Evolutionary conservation across 2,329 filamentous ascomycete genomes (phyloP).

Genomic region (Alternaria metachromatica): DNA sequence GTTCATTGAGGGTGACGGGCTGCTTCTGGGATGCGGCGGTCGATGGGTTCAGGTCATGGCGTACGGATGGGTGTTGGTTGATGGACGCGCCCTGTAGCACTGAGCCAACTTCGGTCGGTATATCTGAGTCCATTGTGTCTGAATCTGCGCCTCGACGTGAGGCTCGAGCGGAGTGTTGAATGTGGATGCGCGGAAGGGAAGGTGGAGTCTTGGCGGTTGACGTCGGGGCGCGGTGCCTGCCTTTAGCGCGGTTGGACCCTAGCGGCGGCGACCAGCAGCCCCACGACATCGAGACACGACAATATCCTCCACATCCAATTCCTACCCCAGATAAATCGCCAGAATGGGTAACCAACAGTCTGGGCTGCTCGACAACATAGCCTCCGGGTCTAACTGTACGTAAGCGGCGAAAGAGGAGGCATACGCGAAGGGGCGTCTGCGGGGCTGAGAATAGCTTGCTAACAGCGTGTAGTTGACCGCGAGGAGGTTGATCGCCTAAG

Average conservation of each 20-base stretch:
- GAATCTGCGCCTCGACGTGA: background rate
- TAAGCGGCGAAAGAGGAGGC: slow-evolving; percentile 20
- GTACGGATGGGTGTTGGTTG: slow-evolving; percentile 72
- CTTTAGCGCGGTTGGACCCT: slow-evolving; percentile 23
- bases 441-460: slow-evolving; percentile 39
- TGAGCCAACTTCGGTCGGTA: slow-evolving; percentile 73
- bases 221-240: slow-evolving; percentile 25
- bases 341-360: slow-evolving; percentile 64
- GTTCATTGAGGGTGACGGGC: slow-evolving; percentile 58
- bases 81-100: slow-evolving; percentile 83
- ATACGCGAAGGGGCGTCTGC: slow-evolving; percentile 29
- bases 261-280: slow-evolving; percentile 19
- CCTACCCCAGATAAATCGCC: slow-evolving; percentile 27
- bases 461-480: slow-evolving; percentile 74
- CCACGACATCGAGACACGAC: slow-evolving; percentile 28
- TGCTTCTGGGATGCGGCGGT: slow-evolving; percentile 73
- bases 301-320: slow-evolving; percentile 20
- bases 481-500: slow-evolving; percentile 95
- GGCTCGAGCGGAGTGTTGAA: background rate
- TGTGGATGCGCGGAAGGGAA: slow-evolving; percentile 16
- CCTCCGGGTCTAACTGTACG: slow-evolving; percentile 94
- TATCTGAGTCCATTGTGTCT: slow-evolving; percentile 60
- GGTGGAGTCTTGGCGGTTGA: slow-evolving; percentile 33
- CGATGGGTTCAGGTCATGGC: slow-evolving; percentile 80
- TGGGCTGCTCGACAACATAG: slow-evolving; percentile 89